These are phyloP conservation scores for Wickerhamiella spandovensis DNA, from an alignment of 805 yeast genomes.

Conservation along the genomic window DNA sequence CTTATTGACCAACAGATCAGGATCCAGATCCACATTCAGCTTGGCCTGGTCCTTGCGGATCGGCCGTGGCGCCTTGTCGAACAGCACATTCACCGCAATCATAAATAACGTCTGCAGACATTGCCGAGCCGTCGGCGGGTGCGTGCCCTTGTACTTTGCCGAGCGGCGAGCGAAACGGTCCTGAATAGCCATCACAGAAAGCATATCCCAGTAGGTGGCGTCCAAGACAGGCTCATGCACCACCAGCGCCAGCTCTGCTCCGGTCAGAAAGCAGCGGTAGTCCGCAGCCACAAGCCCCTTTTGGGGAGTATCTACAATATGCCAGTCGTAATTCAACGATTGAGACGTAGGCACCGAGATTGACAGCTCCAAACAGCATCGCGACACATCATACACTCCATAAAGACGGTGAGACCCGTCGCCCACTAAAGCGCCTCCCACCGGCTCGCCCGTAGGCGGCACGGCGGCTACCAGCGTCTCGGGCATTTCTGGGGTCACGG, in stretches of 20 bases:
- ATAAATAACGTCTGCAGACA: conserved; percentile 50
- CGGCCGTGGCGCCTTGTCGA: conserved; percentile 37
- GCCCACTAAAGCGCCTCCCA: background rate
- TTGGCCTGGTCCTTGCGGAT: conserved; percentile 39
- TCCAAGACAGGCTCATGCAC: conserved; percentile 27
- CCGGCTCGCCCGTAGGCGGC: background rate
- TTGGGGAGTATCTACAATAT: conserved; percentile 6
- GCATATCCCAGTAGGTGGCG: conserved; percentile 33
- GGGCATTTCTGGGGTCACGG: background rate
- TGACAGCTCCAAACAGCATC: background rate
- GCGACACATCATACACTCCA: background rate
- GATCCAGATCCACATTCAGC: conserved; percentile 44
- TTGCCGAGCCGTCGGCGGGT: conserved; percentile 28
- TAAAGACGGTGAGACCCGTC: background rate
- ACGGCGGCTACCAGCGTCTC: background rate
- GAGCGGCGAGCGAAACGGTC: conserved; percentile 23
- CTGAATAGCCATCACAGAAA: conserved; percentile 37
- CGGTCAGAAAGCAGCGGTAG: conserved; percentile 15
- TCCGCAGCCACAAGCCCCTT: conserved; percentile 2
- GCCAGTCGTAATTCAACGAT: conserved; percentile 10
- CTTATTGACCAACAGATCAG: conserved; percentile 32
- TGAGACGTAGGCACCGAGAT: background rate
- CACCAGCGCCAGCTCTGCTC: conserved; percentile 11
- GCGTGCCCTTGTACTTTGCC: conserved; percentile 10
- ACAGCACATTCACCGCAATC: conserved; percentile 55